Evolutionary conservation across 2,329 filamentous ascomycete genomes (phyloP), one percentile per base, ranked within the genome.

Genomic region (Sclerotiophoma versabilis): DNA sequence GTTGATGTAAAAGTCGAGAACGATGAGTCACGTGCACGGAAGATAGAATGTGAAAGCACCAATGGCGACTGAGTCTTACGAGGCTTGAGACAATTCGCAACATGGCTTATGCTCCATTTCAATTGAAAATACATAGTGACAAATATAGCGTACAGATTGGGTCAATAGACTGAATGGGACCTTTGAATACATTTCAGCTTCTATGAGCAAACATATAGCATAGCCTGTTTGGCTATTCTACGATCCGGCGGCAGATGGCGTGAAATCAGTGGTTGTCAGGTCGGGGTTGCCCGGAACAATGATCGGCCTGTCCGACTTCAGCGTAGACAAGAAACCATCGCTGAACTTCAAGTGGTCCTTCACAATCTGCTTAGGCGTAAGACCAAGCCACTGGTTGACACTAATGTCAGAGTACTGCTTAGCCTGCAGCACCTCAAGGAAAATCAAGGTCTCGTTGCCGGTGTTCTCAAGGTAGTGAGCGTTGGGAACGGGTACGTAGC

Each of bases 381-480:
- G 68, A 0, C 82, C 83, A 5, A 86, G 71, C 84, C 84, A 86
- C 70, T 86, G 83, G 1, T 81, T 79, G 4, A 84, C 79, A 49
- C 79, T 81, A 51, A 86, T 80, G 57, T 86, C 83, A 12, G 77
- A 77, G 55, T 83, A 84, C 45, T 75, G 74, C 20, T 70, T 66
- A 3, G 83, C 80, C 69, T 83, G 81, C 45, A 87, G 71, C 2
- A 87, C 81, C 63, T 87, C 84, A n/a, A 87, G 73, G 65, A 85
- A 85, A 5, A 86, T 73, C 8, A 87, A 70, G 54, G 85, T 81
- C 54, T 83, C 81, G 9, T 76, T 79, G 15, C 84, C 84, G 0
- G 80, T 85, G 64, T 87, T 87, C 72, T 87, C 84, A 15, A 87
- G 75, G 58, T 86, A 87, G 65, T 87, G 85, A 0, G 81, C 79